Evolutionary conservation across 176 grass and related monocot species (phyloP), one percentile per base, ranked within the genome.

Genomic region (Canna indica): DNA sequence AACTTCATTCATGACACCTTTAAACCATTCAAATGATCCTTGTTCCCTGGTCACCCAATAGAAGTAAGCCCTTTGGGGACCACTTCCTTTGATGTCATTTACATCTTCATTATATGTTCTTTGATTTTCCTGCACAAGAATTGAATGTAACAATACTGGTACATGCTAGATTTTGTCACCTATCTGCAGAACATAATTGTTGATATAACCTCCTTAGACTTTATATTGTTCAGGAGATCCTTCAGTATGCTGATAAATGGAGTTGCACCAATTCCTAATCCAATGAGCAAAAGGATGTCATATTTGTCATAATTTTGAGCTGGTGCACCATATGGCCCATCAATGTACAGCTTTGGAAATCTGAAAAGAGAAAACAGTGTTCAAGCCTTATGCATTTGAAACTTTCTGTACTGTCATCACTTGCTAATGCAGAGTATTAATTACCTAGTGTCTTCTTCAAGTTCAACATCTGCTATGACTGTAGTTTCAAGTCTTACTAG

Each of bases 291-390:
- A 85, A 99, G 89, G 77, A 99, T 99, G 63, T 99, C 90, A 26
- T 99, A 99, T 75, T 99, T 99, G 78, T 88, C 90, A 73, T 99
- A 99, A 70, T 94, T 94, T 94, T 99, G 95, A n/a, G 95, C 95
- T 17, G 95, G 95, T 70, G 95, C 95, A 58, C 95, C 95, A 46
- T 88, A 99, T 34, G 95, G 90, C 8, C 95, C 95, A 56, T 99
- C 95, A 69, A 99, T 99, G 33, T 84, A 66, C 42, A 99, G 67
- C 80, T 85, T 94, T 16, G 95, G 95, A 68, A 99, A 99, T 71
- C 95, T 99, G 73, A 20, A 73, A 30, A n/a, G n/a, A n/a, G n/a
- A 72, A 0, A 32, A 7, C 15, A 46, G 59, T 36, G 3, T 7
- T 35, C 38, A 65, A 5, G 65, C 64, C 71, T 36, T 33, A 25